Percentiles rank a stretch among this genome's conserved stretches.
phyloP scores from a whole-genome alignment of 129 eudicot genomes.

The Artemisia annua region DNA sequence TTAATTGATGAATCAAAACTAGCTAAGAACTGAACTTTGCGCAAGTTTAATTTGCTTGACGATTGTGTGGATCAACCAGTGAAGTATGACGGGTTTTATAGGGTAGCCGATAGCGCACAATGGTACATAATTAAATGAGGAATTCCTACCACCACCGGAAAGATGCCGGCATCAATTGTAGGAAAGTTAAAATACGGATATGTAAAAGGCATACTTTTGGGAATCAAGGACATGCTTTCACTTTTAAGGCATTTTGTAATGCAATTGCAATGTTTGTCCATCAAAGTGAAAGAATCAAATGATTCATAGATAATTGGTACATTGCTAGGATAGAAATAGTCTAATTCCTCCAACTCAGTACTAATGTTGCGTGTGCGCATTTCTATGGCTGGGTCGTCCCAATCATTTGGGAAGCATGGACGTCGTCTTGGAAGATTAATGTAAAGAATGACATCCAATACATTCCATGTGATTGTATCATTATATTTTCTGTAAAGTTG shows the following conservation, averaged over 20 bases:
- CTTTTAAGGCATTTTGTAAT: slow-evolving; percentile 32
- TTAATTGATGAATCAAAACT: slow-evolving; percentile 3
- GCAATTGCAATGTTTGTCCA: slow-evolving; percentile 29
- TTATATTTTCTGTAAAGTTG: background rate
- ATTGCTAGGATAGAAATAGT: slow-evolving; percentile 23
- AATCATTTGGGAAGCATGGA: slow-evolving; percentile 3
- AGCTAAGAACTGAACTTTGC: background rate
- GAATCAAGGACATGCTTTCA: slow-evolving; percentile 28
- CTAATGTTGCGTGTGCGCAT: background rate
- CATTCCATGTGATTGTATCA: background rate
- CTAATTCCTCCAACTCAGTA: slow-evolving; percentile 3
- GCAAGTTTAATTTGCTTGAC: background rate
- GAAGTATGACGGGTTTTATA: slow-evolving; percentile 20
- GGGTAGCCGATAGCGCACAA: slow-evolving; percentile 2
- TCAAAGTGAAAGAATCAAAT: slow-evolving; percentile 3
- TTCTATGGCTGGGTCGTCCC: background rate
- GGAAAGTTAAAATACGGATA: slow-evolving; percentile 20
- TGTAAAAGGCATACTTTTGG: slow-evolving; percentile 25
- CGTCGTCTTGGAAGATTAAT: background rate
- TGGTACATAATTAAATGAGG: slow-evolving; percentile 34
- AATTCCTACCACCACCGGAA: slow-evolving; percentile 35
- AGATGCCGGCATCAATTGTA: slow-evolving; percentile 20
- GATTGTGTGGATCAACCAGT: slow-evolving; percentile 11
- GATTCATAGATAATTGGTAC: slow-evolving; percentile 22
- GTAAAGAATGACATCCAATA: background rate